Conservation (phyloP, 805 yeast genomes). For the Lipomyces starkeyi region DNA sequence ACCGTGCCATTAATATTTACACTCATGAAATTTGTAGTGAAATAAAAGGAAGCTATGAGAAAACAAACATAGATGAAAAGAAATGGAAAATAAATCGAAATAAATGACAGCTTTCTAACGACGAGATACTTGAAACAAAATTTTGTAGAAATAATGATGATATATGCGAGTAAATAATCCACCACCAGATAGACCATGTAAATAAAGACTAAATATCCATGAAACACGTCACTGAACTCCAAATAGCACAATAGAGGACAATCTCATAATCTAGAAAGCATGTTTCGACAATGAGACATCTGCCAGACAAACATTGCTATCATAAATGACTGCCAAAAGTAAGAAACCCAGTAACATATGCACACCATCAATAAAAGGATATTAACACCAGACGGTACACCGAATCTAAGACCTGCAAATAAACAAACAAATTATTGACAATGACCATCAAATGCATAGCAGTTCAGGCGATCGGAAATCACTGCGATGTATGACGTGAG, state of each 20-base stretch:
- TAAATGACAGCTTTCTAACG: neutral
- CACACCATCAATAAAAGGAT: conserved; percentile 4
- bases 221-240: neutral
- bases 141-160: neutral
- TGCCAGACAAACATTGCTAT: conserved; percentile 4
- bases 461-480: neutral
- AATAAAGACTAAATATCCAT: neutral
- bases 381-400: neutral
- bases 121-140: neutral
- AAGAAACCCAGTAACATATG: neutral
- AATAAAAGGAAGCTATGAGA: neutral
- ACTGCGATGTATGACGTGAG: neutral
- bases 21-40: neutral
- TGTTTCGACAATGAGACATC: neutral
- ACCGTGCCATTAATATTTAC: neutral
- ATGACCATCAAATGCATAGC: neutral
- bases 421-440: neutral
- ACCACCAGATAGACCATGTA: neutral
- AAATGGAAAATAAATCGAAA: neutral
- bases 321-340: neutral
- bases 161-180: neutral
- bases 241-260: neutral
- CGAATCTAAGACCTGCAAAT: neutral
- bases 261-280: neutral
- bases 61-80: neutral